Evolutionary conservation across 2,329 filamentous ascomycete species (phyloP), one percentile per base, ranked within the genome.

Genomic region (Nemania serpens): DNA sequence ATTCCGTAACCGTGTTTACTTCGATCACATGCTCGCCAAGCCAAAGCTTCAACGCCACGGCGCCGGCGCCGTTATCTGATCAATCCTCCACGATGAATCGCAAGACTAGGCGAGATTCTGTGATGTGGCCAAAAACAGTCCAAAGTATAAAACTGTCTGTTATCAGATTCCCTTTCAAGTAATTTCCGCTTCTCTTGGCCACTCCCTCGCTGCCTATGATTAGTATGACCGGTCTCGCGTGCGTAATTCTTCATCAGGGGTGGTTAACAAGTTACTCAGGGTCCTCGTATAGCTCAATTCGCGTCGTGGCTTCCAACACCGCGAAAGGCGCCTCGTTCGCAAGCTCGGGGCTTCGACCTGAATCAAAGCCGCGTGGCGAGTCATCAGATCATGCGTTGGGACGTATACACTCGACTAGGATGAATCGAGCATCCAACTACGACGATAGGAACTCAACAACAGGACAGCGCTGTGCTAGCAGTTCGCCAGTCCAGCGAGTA

Each of bases 351-450:
- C 36, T 51, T 49, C 29, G 47, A 25, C 51, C 61, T 55, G 51
- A 48, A 55, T 57, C 50, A 22, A 57, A 52, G 61, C 52, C 61
- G 61, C 61, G 61, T 58, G 58, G 53, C 60, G 36, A 46, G 49
- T 63, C 61, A 56, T 61, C 29, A 17, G 53, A 29, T 29, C 25
- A 33, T 57, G 37, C 39, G 33, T 18, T 34, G 57, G 61, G 57
- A 54, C 54, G 57, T 57, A 50, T 37, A 45, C 58, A 17, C 36
- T 25, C 42, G 49, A 13, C 57, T 37, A 20, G 57, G 43, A 29
- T 47, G 48, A n/a, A n/a, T 13, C 29, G 29, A 39, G 39, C 39
- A 36, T 33, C 15, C 25, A 34, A 29, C 52, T 55, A 41, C 48
- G 48, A 54, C 51, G 42, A 56, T 43, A 42, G 48, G 56, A 56